Evolutionary conservation across 2,329 filamentous ascomycete genomes (phyloP), one percentile per base, ranked within the genome.

Genomic region (Cytospora schulzeri): DNA sequence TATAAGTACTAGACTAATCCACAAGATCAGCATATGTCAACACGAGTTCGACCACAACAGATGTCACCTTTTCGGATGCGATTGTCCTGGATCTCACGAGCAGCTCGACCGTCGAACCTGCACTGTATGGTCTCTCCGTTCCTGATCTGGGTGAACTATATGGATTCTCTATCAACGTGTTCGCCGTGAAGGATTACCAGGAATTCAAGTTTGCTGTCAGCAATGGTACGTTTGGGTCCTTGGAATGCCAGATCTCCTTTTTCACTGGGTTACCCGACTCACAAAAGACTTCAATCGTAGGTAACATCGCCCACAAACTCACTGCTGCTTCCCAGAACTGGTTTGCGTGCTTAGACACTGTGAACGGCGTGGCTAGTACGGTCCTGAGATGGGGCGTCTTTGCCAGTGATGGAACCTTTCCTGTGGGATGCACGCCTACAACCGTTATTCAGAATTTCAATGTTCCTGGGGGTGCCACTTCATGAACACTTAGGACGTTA

Each of bases 351-450:
- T 8, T n/a, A 7, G 41, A 58, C 35, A 54, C 22, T 19, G 24
- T 61, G 33, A 48, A 57, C 14, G 35, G 28, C 9, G 50, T 54
- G 9, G 45, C 35, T 35, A 29, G 65, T 8, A 24, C n/a, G 12
- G 60, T 66, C 26, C 62, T 64, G 28, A 62, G 29, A 33, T 66
- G 65, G 65, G 65, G 61, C 9, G 50, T 61, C 11, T 64, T 45
- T 9, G 19, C 22, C 11, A 9, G 12, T 3, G 29, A 53, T 8
- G 58, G 51, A 17, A 45, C 41, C 19, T 35, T 52, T 33, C 65
- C 62, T 14, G 1, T 5, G 12, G 65, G 62, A 1, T 66, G 61
- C 17, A 5, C 50, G 2, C 45, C 52, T 48, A 64, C 57, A 5
- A 57, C 35, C 12, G 52, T 66, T 3, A 22, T 57, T 2, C 53